Conservation (phyloP, 169 alveolate species). For the Babesia ovis region DNA sequence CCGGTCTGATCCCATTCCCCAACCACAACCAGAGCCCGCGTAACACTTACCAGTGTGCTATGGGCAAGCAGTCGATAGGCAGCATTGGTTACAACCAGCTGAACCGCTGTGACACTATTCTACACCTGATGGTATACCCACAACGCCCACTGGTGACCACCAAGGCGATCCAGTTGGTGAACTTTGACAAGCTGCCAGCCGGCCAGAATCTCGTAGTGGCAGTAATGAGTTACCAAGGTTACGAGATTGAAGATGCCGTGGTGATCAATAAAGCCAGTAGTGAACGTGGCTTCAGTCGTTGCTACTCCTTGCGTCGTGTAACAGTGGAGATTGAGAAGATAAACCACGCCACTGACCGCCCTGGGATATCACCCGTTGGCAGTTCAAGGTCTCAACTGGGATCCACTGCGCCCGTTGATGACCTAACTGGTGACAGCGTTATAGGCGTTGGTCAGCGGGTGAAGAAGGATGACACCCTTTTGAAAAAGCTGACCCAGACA, state of each 20-base stretch:
- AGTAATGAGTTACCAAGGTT: constrained; percentile 98
- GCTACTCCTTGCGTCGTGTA: constrained; percentile 78
- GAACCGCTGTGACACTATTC: constrained; percentile 89
- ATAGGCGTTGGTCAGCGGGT: constrained; percentile 69
- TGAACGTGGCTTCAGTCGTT: constrained; percentile 99
- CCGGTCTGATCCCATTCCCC: constrained; percentile 99
- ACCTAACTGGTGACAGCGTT: constrained; percentile 47
- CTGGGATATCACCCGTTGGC: not conserved
- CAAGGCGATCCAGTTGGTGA: constrained; percentile 93
- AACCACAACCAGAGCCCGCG: constrained; percentile 99
- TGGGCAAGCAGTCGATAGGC: constrained; percentile 99
- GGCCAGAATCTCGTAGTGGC: constrained; percentile 99
- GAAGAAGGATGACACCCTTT: constrained; percentile 83
- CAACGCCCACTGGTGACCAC: constrained; percentile 98
- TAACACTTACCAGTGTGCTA: constrained; percentile 99
- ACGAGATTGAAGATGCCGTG: constrained; percentile 99
- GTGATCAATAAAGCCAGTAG: constrained; percentile 95
- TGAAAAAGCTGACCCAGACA: constrained; percentile 85
- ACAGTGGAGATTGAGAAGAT: constrained; percentile 80
- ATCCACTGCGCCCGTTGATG: constrained; percentile 14
- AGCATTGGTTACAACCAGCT: constrained; percentile 95
- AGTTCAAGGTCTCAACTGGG: not conserved
- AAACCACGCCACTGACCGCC: constrained; percentile 39
- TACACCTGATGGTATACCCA: constrained; percentile 94
- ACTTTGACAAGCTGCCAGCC: constrained; percentile 97